Evolutionary conservation across 2,329 filamentous ascomycete genomes (phyloP).

Genomic region (Beauveria pseudobassiana): DNA sequence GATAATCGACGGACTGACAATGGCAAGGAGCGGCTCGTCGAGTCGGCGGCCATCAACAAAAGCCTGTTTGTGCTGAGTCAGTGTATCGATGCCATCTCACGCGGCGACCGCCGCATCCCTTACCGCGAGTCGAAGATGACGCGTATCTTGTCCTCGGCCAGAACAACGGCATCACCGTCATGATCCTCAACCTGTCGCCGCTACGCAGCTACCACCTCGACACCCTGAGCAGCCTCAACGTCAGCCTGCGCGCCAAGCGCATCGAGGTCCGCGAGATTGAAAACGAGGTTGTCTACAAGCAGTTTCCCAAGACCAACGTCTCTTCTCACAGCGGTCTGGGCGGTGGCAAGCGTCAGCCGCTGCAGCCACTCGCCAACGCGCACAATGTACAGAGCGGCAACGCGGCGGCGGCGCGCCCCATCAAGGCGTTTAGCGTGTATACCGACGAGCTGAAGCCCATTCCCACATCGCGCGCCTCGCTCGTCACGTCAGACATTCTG

Average conservation of each 20-base stretch:
- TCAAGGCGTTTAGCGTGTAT: conserved; percentile 82
- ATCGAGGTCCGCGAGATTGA: conserved; percentile 94
- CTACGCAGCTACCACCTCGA: conserved; percentile 90
- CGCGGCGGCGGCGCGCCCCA: conserved; percentile 19
- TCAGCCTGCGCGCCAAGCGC: conserved; percentile 90
- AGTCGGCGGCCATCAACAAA: conserved; percentile 96
- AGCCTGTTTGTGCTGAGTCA: conserved; percentile 90
- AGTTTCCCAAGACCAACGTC: conserved; percentile 51
- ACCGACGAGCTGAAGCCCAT: conserved; percentile 58
- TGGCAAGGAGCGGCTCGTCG: conserved; percentile 83
- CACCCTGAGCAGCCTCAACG: conserved; percentile 87
- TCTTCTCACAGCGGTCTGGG: conserved; percentile 25
- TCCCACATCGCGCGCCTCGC: conserved; percentile 24
- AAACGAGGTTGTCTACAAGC: conserved; percentile 86
- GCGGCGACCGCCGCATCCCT: conserved; percentile 69
- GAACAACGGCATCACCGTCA: conserved; percentile 90
- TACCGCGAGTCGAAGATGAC: conserved; percentile 98
- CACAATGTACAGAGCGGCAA: conserved; percentile 62
- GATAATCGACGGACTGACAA: conserved; percentile 94
- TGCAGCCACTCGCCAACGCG: conserved; percentile 68
- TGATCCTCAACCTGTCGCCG: conserved; percentile 92
- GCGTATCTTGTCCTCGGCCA: conserved; percentile 85
- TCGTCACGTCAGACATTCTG: conserved; percentile 25
- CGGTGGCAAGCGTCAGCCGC: conserved; percentile 56
- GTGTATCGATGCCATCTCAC: conserved; percentile 88